A percentile compares a stretch with the other conserved stretches of the same genome.
Conservation (phyloP, 495 filamentous ascomycete genomes). For the Hypoxylon fuscum region DNA sequence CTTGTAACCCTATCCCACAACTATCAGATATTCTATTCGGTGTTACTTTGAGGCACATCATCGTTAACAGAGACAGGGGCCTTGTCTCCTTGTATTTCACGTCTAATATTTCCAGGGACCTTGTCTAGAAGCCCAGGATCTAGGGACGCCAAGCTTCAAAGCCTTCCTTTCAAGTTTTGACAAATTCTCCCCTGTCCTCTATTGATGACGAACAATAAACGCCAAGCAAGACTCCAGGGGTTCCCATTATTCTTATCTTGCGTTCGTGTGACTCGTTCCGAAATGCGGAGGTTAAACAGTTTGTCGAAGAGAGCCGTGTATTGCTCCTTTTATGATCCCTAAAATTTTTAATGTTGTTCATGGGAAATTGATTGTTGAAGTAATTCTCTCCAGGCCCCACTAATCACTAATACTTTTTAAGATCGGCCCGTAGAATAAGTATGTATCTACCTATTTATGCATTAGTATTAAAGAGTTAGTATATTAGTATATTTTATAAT, state of each 20-base stretch:
- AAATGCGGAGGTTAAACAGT: background rate
- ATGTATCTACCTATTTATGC: background rate
- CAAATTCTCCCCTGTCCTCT: background rate
- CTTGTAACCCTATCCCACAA: constrained; percentile 13
- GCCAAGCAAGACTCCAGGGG: background rate
- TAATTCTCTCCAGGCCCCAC: background rate
- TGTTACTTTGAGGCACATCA: background rate
- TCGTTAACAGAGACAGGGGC: background rate
- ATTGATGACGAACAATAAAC: background rate
- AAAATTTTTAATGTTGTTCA: too few species aligned
- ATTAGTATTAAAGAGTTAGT: too few species aligned
- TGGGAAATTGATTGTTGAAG: background rate
- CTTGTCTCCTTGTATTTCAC: background rate
- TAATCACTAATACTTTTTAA: background rate
- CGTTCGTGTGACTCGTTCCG: background rate
- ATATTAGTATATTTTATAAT: too few species aligned
- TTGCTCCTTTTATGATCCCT: too few species aligned
- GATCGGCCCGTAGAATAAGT: background rate
- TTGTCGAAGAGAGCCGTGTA: too few species aligned
- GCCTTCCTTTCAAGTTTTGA: background rate
- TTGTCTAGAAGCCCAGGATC: background rate
- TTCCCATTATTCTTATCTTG: background rate
- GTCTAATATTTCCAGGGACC: background rate
- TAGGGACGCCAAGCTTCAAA: constrained; percentile 2
- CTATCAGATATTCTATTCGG: background rate